Base-by-base conservation (phyloP, 78 protist genomes). In the Paratrimastix pyriformis region DNA sequence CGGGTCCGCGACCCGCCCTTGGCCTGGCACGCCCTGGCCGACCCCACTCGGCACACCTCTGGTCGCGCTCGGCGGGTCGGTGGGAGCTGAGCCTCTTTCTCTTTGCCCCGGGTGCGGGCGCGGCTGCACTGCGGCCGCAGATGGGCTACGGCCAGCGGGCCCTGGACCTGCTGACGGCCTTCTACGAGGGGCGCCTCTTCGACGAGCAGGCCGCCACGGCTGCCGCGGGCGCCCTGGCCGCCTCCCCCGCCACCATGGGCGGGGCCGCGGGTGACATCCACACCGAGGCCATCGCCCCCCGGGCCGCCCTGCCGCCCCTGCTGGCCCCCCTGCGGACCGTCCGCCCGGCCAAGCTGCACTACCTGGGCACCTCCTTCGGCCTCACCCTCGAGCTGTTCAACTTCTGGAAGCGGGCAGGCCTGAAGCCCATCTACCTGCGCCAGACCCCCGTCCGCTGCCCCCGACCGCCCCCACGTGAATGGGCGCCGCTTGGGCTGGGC, bases 61-160 rank as follows among this genome's bases (percentile, higher is more conserved):
- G n/a, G n/a, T n/a, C n/a, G n/a, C n/a, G n/a, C n/a, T n/a, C n/a
- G n/a, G n/a, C n/a, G n/a, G n/a, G n/a, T n/a, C n/a, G n/a, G n/a
- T n/a, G n/a, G n/a, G n/a, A n/a, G n/a, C n/a, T n/a, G n/a, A n/a
- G n/a, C n/a, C n/a, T n/a, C n/a, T n/a, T n/a, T n/a, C n/a, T n/a
- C n/a, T n/a, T n/a, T n/a, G n/a, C n/a, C n/a, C n/a, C n/a, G n/a
- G n/a, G n/a, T n/a, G n/a, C n/a, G n/a, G n/a, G n/a, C n/a, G n/a
- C n/a, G n/a, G n/a, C n/a, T 18, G 45, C 11, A 15, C 68, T 11
- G 68, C 18, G 13, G 11, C 21, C 7, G 48, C 80, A 83, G 29
- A 92, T 90, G 97, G 96, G 97, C 30, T 94, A 97, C 81, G 99
- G 98, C 37, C 5, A 76, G 26, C 87, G 91, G 24, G 92, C 98